These are phyloP conservation scores for Neurospora pannonica DNA, from an alignment of 495 filamentous ascomycete species.

Conservation along the genomic window DNA sequence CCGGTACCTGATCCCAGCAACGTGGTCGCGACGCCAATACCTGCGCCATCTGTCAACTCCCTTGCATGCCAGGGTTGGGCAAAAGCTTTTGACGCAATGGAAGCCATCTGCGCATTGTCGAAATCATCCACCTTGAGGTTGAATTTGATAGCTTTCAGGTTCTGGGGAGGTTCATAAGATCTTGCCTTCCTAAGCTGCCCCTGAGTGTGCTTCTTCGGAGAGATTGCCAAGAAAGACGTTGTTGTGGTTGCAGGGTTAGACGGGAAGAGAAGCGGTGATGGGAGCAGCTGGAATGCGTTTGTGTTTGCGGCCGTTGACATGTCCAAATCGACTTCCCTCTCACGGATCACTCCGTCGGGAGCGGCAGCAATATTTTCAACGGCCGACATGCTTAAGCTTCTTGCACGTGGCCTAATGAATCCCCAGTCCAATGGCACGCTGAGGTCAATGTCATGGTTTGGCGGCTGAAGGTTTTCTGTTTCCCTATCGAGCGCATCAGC, in stretches of 20 bases:
- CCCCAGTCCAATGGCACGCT: conserved; percentile 13
- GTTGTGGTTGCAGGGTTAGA: not conserved
- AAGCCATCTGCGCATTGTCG: not conserved
- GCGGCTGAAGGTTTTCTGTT: conserved; percentile 33
- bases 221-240: not conserved
- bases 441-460: conserved; percentile 26
- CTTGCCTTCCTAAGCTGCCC: not conserved
- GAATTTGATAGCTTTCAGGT: not conserved
- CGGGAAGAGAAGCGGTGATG: not conserved
- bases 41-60: not conserved
- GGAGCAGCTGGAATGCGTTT: not conserved
- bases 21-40: not conserved
- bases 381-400: conserved; percentile 27
- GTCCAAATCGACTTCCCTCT: not conserved
- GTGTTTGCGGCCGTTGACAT: not conserved
- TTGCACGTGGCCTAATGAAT: conserved; percentile 13
- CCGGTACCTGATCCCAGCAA: not conserved
- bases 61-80: not conserved
- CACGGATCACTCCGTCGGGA: not conserved
- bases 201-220: not conserved
- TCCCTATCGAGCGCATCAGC: conserved; percentile 40
- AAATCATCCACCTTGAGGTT: not conserved
- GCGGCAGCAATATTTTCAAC: conserved; percentile 20
- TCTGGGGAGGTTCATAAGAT: not conserved
- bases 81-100: not conserved